phyloP scores from a whole-genome alignment of 805 yeast species.

The Wickerhamiella kurtzmanii region DNA sequence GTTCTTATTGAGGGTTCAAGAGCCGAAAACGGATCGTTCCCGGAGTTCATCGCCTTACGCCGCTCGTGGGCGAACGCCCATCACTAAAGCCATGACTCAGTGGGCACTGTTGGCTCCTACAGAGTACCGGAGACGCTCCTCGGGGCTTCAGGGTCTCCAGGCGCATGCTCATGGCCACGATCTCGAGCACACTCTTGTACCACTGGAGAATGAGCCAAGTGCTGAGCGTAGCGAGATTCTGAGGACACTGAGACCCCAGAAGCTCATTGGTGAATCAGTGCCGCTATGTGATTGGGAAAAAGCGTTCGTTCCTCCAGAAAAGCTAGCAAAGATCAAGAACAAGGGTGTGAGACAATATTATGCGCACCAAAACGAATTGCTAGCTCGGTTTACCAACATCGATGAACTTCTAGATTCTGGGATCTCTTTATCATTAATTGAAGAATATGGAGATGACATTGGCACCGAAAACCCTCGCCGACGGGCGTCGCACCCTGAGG shows the following conservation, averaged over 20 bases:
- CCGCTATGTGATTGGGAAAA: constrained; percentile 33
- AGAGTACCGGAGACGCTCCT: neutral
- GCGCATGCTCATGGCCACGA: neutral
- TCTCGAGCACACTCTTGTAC: neutral
- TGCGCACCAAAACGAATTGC: constrained; percentile 43
- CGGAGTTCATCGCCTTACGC: neutral
- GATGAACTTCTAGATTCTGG: constrained; percentile 61
- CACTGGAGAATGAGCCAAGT: neutral
- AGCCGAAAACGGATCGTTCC: neutral
- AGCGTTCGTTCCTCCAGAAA: constrained; percentile 17
- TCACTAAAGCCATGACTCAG: neutral
- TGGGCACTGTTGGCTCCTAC: neutral
- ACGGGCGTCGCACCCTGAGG: neutral
- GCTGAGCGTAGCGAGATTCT: constrained; percentile 15
- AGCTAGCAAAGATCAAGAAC: constrained; percentile 18
- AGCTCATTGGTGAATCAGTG: constrained; percentile 33
- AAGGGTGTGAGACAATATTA: constrained; percentile 31
- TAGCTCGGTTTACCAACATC: constrained; percentile 43
- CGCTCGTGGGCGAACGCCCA: neutral
- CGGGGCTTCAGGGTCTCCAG: neutral
- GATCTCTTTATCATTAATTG: constrained; percentile 49
- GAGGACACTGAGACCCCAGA: constrained; percentile 34
- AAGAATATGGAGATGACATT: constrained; percentile 38
- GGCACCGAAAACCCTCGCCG: constrained; percentile 16
- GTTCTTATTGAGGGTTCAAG: too few species aligned